These are phyloP conservation scores for Phanerodontia chrysosporium DNA, from an alignment of 768 basidiomycete species.

Conservation along the genomic window DNA sequence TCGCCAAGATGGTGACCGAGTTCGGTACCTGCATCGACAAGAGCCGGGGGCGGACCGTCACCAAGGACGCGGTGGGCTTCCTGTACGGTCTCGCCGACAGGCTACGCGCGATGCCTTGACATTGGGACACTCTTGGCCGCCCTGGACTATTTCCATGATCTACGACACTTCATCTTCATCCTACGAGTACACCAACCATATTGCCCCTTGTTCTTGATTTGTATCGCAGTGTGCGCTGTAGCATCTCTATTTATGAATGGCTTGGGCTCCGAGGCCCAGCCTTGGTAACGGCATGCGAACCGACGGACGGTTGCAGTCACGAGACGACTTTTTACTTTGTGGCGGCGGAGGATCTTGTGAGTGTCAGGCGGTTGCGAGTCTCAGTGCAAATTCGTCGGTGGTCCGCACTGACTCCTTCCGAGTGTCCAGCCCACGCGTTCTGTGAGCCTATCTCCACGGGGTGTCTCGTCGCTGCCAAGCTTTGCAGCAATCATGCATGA, in stretches of 20 bases:
- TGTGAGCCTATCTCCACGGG: background rate
- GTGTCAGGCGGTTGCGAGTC: background rate
- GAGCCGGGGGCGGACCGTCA: conserved; percentile 66
- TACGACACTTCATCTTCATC: background rate
- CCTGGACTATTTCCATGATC: background rate
- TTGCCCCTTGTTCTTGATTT: background rate
- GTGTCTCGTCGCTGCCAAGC: background rate
- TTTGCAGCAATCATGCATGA: background rate
- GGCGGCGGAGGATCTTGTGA: background rate
- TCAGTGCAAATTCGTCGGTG: no score
- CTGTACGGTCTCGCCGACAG: conserved; percentile 56
- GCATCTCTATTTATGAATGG: background rate
- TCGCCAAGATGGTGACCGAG: conserved; percentile 64
- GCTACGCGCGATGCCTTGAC: conserved; percentile 26
- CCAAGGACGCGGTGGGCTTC: conserved; percentile 74
- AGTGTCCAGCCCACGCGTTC: background rate
- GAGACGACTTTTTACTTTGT: background rate
- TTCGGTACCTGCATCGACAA: conserved; percentile 68
- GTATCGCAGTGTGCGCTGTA: background rate
- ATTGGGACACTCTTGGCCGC: background rate
- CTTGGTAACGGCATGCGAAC: background rate
- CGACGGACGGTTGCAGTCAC: background rate
- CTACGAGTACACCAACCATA: background rate
- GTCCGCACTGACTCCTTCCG: background rate
- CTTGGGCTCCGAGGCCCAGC: background rate